These are phyloP conservation scores for Yamadazyma taylorii DNA, from an alignment of 1,139 yeast genomes.

Conservation along the genomic window DNA sequence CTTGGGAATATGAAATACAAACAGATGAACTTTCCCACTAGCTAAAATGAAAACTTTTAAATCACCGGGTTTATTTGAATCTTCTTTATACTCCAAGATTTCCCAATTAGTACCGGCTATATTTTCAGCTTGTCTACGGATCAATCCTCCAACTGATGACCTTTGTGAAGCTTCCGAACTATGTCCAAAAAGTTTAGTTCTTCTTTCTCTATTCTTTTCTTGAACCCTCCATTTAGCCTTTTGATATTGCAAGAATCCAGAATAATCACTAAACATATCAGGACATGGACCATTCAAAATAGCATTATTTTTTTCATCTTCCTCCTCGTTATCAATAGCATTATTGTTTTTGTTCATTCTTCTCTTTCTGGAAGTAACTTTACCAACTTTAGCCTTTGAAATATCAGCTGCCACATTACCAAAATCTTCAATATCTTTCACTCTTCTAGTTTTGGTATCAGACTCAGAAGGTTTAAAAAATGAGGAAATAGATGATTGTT, in stretches of 20 bases:
- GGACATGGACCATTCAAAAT: constrained; percentile 63
- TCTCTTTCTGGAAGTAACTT: constrained; percentile 46
- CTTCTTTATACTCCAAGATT: constrained; percentile 66
- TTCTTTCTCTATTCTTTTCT: constrained; percentile 64
- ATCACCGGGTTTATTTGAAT: constrained; percentile 66
- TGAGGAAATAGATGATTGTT: constrained; percentile 63
- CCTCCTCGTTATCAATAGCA: constrained; percentile 40
- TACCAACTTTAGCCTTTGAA: constrained; percentile 43
- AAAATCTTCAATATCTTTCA: constrained; percentile 78
- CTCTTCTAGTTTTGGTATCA: constrained; percentile 27
- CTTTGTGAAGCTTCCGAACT: constrained; percentile 46
- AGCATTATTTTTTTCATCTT: constrained; percentile 41
- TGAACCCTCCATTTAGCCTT: constrained; percentile 86
- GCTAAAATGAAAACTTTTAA: constrained; percentile 72
- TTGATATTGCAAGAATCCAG: constrained; percentile 73
- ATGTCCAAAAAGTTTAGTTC: constrained; percentile 78
- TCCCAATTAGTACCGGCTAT: constrained; percentile 84
- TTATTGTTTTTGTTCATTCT: constrained; percentile 24
- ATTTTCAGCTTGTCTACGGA: constrained; percentile 75
- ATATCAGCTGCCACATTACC: constrained; percentile 36
- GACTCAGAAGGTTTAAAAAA: constrained; percentile 52
- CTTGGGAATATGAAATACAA: constrained; percentile 74
- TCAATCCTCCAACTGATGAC: constrained; percentile 63
- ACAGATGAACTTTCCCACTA: constrained; percentile 69
- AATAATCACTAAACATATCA: constrained; percentile 70